These are phyloP conservation scores for Picea glauca DNA, from an alignment of 75 land plant genomes.

Conservation along the genomic window DNA sequence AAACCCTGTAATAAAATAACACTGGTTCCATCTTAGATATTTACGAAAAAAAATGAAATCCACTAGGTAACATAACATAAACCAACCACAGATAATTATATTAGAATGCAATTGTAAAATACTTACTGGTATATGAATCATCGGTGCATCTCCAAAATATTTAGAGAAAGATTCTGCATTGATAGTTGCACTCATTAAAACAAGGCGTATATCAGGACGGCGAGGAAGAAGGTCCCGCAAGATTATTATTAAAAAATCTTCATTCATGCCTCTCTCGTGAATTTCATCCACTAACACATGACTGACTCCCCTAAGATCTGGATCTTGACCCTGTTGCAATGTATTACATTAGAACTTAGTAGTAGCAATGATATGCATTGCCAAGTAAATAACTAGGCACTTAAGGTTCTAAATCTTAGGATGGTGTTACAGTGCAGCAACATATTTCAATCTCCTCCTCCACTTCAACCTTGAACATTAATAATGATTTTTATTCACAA, in stretches of 20 bases:
- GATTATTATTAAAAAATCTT: conserved; percentile 88
- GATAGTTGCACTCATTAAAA: conserved; percentile 98
- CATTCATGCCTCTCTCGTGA: conserved; percentile 99
- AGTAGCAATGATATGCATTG: too few species aligned
- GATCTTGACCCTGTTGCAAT: conserved; percentile 74
- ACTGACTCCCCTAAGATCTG: conserved; percentile 67
- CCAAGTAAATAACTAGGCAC: too few species aligned
- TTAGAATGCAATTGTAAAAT: background rate
- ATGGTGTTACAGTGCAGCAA: too few species aligned
- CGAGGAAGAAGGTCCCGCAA: conserved; percentile 78
- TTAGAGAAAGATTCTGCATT: conserved; percentile 91
- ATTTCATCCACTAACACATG: conserved; percentile 98
- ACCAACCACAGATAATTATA: background rate
- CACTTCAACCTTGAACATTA: too few species aligned
- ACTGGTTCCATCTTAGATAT: background rate
- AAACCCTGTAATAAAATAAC: conserved; percentile 55
- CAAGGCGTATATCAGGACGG: conserved; percentile 82
- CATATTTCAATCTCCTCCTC: too few species aligned
- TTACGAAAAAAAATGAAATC: background rate
- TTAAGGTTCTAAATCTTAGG: too few species aligned
- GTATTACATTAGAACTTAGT: background rate
- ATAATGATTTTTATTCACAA: too few species aligned
- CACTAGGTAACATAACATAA: background rate
- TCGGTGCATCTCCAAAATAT: conserved; percentile 89
- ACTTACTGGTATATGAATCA: conserved; percentile 82